phyloP scores from a whole-genome alignment of 768 basidiomycete genomes.

The Dendrothele bispora region DNA sequence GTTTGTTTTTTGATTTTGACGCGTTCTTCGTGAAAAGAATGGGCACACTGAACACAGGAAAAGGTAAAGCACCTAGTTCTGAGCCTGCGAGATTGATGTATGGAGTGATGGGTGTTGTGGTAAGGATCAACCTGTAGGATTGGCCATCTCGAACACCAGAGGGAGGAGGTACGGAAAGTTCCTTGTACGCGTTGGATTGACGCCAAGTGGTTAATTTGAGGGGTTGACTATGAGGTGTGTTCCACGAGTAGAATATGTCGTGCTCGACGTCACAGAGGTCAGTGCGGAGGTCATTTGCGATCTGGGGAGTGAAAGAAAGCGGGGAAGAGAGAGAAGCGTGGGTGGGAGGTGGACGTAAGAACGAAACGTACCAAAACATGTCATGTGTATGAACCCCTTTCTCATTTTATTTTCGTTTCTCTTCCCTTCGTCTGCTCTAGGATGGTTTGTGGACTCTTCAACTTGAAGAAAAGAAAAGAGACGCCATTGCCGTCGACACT shows the following conservation, averaged over 20 bases:
- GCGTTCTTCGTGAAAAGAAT: conserved; percentile 40
- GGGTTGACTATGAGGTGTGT: conserved; percentile 29
- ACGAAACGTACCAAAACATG: conserved; percentile 91
- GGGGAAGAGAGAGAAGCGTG: conserved; percentile 41
- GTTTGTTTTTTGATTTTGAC: conserved; percentile 44
- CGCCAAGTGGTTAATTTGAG: conserved; percentile 75
- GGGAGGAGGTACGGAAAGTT: conserved; percentile 68
- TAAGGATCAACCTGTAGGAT: conserved; percentile 66
- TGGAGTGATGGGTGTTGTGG: conserved; percentile 31
- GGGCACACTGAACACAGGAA: conserved; percentile 72
- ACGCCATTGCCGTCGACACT: no score
- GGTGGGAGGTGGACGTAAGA: conserved; percentile 80
- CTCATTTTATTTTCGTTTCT: neutral
- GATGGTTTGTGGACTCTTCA: no score
- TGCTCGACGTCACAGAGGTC: conserved; percentile 55
- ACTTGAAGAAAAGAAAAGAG: neutral
- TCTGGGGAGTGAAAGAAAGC: conserved; percentile 75
- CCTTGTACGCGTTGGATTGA: conserved; percentile 68
- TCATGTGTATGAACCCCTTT: neutral
- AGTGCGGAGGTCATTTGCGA: conserved; percentile 89
- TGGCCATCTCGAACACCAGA: conserved; percentile 49
- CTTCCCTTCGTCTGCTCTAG: neutral
- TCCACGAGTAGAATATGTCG: conserved; percentile 77
- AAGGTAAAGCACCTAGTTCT: conserved; percentile 43
- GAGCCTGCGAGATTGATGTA: conserved; percentile 26